Base-by-base conservation (phyloP, 495 filamentous ascomycete genomes). In the Aspergillus diversus region DNA sequence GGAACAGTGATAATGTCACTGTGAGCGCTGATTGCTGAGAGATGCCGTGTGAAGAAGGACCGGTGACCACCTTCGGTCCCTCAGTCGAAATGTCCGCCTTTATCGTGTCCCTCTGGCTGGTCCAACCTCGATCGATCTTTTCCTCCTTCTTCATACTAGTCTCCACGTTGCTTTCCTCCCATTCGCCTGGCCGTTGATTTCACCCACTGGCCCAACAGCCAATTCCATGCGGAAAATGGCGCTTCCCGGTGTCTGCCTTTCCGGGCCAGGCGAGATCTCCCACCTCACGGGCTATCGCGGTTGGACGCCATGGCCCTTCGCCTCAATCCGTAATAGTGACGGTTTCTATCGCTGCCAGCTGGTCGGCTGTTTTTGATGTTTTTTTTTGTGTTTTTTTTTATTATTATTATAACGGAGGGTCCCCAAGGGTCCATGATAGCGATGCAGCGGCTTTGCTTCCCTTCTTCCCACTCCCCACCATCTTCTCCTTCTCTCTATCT, bases 221-320 rank as follows among this genome's bases (percentile, higher is more conserved):
- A 61, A 55, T 61, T 56, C 51, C 16, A 17, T 33, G 31, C 52
- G 39, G 51, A 55, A 56, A 61, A 61, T 61, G 59, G 59, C 59
- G 59, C 59, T 61, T 35, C 55, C 59, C 59, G 59, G 59, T 31
- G 21, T 27, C 49, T 39, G 47, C 21, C 12, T 55, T 16, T 35
- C 53, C 11, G 21, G 33, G 5, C 33, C 33, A 39, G 53, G 7
- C 53, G 37, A 33, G 53, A 8, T 39, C 39, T 32, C 16, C 48
- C 51, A 46, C 21, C 16, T 55, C 50, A 61, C 51, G 55, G 59
- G 59, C 51, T 55, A 61, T 61, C 59, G 59, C 59, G 59, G 59
- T 32, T 61, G 51, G 15, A 33, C 17, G 48, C 50, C 59, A 61
- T 49, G 39, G 51, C n/a, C 58, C 50, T 60, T 37, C 49, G 58